Conservation (phyloP, 768 basidiomycete genomes). For the Russula foetens region DNA sequence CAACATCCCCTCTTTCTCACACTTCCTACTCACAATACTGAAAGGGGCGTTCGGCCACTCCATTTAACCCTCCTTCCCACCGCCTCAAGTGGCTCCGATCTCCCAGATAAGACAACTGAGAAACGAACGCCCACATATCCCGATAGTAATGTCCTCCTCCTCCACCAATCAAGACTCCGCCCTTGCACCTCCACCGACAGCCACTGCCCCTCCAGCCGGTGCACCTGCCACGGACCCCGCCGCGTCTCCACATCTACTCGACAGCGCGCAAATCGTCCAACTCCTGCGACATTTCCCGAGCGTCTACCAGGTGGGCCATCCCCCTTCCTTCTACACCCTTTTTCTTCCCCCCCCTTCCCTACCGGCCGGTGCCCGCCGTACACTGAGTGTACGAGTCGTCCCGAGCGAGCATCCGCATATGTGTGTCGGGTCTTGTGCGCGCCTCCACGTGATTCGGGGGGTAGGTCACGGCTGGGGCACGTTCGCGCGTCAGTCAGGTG, state of each 20-base stretch:
- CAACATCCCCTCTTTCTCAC: not conserved
- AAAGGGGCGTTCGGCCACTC: not conserved
- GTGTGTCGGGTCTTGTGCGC: not conserved
- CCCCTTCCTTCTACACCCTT: not conserved
- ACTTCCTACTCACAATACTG: not conserved
- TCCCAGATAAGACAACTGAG: constrained; percentile 3
- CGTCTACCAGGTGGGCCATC: constrained; percentile 12
- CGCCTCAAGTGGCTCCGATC: constrained; percentile 4
- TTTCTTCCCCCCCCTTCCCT: not conserved
- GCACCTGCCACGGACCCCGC: not conserved
- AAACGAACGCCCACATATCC: not conserved
- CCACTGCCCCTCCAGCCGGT: not conserved
- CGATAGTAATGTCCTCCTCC: constrained; percentile 6
- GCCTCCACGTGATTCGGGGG: constrained; percentile 17
- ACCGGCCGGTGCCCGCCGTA: not conserved
- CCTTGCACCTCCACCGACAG: constrained; percentile 1
- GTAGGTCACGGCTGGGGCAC: constrained; percentile 20
- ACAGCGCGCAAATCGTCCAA: constrained; percentile 13
- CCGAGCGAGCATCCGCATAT: not conserved
- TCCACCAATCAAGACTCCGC: constrained; percentile 9
- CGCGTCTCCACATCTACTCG: constrained; percentile 4
- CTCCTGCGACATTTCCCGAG: constrained; percentile 12
- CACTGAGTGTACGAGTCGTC: not conserved
- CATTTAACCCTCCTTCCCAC: not conserved
- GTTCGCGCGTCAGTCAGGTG: constrained; percentile 21